Base-by-base conservation (phyloP, 2,329 filamentous ascomycete species). In the Pyrenochaeta sp. region DNA sequence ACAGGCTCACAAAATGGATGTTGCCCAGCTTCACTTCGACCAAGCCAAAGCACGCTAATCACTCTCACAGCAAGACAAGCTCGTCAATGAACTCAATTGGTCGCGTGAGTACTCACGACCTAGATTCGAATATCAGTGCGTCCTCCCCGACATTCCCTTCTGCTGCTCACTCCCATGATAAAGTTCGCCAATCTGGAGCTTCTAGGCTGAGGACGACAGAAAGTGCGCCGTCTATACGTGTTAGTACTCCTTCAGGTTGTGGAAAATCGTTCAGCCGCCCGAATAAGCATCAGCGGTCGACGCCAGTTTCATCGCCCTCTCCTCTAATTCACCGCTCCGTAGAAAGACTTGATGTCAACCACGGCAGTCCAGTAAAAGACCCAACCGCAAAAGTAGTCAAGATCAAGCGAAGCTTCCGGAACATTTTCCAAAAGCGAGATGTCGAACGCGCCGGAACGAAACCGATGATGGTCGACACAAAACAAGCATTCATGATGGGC, bases 331-430 rank as follows among this genome's bases (percentile, higher is more conserved):
- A 37, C 23, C 17, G 4, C 2, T 10, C 32, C 9, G 17, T 33
- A 9, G 15, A 39, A 20, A 11, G 15, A 3, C 42, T 20, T 4
- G 42, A 4, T 4, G 30, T 32, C 18, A n/a, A 21, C 12, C 21
- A 40, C 15, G 10, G 29, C 10, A 37, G 27, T 6, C 15, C 43
- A 17, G 20, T 17, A 4, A 35, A 32, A 5, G 21, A 33, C 6
- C 17, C 33, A 5, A 9, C 29, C 14, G 23, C 30, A 4, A 47
- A 45, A 20, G 63, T 58, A 31, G 36, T 66, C 36, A 67, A 64
- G 27, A 31, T 56, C 5, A 67, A 68, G 49, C 61, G 56, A 20
- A 72, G 67, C 47, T 45, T 74, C 21, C 63, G 60, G 3, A 49
- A 61, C n/a, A 40, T 73, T 3, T 71, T 73, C 48, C 51, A 51